phyloP scores from a whole-genome alignment of 2,329 filamentous ascomycete species.

The Clarireedia sp. region DNA sequence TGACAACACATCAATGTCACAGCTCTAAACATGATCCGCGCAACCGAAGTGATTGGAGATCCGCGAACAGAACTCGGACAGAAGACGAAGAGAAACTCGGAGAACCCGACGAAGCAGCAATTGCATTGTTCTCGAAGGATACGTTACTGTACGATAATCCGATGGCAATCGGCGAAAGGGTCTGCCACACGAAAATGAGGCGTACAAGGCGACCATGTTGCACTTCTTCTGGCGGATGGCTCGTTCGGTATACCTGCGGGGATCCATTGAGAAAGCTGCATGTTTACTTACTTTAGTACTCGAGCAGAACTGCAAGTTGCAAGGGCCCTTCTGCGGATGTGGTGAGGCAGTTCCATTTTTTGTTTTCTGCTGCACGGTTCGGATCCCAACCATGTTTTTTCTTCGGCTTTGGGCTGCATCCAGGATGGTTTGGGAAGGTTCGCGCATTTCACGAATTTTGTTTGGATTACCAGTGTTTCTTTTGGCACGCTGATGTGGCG shows the following conservation, averaged over 20 bases:
- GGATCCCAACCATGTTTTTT: conserved; percentile 1
- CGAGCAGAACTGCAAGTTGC: background rate
- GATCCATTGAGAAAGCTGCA: background rate
- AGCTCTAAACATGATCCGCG: background rate
- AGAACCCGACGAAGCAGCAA: background rate
- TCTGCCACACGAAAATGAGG: conserved; percentile 11
- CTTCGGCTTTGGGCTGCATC: conserved; percentile 19
- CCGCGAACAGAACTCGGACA: no score
- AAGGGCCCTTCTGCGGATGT: conserved; percentile 1
- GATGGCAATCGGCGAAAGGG: background rate
- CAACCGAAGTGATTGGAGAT: background rate
- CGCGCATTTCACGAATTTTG: conserved; percentile 17
- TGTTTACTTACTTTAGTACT: background rate
- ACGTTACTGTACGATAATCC: background rate
- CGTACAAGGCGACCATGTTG: conserved; percentile 29
- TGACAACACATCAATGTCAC: conserved; percentile 11
- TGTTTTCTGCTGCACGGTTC: conserved; percentile 5
- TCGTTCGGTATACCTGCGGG: conserved; percentile 5
- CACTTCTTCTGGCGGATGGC: conserved; percentile 18
- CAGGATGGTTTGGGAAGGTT: conserved; percentile 16
- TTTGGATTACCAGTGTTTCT: conserved; percentile 14
- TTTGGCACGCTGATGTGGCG: conserved; percentile 26
- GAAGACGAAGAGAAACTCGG: no score
- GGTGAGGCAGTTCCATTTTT: background rate
- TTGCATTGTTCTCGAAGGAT: no score